Evolutionary conservation across 768 basidiomycete species (phyloP), one percentile per base, ranked within the genome.

Genomic region (Mycena filopes): DNA sequence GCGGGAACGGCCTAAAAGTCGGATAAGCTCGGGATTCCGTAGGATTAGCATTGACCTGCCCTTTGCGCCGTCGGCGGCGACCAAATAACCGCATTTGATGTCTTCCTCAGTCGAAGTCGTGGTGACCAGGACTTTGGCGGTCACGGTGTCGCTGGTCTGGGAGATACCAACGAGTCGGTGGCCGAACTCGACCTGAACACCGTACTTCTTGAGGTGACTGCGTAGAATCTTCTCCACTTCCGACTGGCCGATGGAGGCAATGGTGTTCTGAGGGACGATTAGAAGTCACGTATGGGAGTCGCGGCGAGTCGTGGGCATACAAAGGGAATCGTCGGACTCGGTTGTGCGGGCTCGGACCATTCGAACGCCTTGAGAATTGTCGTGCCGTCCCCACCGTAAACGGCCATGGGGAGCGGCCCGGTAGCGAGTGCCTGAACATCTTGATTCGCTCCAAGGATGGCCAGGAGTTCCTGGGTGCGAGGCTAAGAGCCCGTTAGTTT

Each of bases 31-130:
- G 29, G 6, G 31, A 46, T 25, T 45, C 41, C 4, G 46, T 47
- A 23, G 46, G 12, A 33, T 6, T 7, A 33, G 7, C 33, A 33
- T 21, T 11, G n/a, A 4, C n/a, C n/a, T 16, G 20, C 55, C 55
- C 46, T 56, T 56, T 15, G 55, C 55, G 9, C 55, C 55, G 31
- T 56, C 55, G 7, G 55, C 55, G 2, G 55, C 55, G 9, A 46
- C 45, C 2, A 56, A 23, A 31, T 15, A 56, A 23, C 6, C 42
- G 26, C 55, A 56, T n/a, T 56, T 16, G 16, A 56, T 26, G 6
- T 20, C 25, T 20, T 56, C 55, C 13, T 56, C 55, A 6, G 42
- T 46, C 8, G 18, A 4, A 2, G 21, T 31, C 16, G 20, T 13
- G 16, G 29, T 16, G 12, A 33, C n/a, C n/a, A 29, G 28, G 15